phyloP scores from a whole-genome alignment of 164 flowering plant genomes.

The Chloranthus sessilifolius region DNA sequence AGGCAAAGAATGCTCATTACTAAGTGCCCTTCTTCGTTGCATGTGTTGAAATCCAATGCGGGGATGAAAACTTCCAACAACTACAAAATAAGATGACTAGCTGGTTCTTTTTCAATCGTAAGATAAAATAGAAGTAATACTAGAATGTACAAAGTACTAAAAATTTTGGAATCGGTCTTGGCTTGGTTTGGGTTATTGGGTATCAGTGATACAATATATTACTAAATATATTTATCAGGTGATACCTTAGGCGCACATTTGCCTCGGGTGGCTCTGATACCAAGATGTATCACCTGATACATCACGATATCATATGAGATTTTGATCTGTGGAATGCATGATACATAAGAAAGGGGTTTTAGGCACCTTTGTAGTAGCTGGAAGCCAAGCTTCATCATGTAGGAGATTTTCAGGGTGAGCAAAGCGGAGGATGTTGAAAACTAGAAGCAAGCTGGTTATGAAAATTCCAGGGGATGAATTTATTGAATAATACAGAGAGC shows the following conservation, averaged over 20 bases:
- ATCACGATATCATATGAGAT: too few species aligned
- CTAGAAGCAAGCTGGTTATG: constrained; percentile 28
- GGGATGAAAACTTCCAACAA: constrained; percentile 40
- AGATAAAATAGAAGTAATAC: too few species aligned
- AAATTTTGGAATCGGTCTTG: too few species aligned
- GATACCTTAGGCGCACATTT: too few species aligned
- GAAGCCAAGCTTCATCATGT: constrained; percentile 60
- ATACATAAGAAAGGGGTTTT: too few species aligned
- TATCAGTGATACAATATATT: too few species aligned
- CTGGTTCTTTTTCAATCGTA: constrained; percentile 14
- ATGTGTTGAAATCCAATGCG: constrained; percentile 23
- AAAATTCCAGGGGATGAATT: constrained; percentile 28
- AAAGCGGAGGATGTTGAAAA: constrained; percentile 46
- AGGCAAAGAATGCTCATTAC: constrained; percentile 53
- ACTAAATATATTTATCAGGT: too few species aligned
- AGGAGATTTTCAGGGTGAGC: constrained; percentile 43
- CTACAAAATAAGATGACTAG: constrained; percentile 31
- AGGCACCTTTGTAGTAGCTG: constrained; percentile 58
- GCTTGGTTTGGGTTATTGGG: too few species aligned
- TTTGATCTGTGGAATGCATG: too few species aligned
- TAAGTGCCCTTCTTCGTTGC: constrained; percentile 42
- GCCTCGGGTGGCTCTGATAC: too few species aligned
- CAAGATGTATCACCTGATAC: too few species aligned
- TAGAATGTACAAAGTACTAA: too few species aligned
- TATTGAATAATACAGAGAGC: constrained; percentile 24